Evolutionary conservation across 331 rosid species (phyloP), one percentile per base, ranked within the genome.

Genomic region (Rosa hybrid): DNA sequence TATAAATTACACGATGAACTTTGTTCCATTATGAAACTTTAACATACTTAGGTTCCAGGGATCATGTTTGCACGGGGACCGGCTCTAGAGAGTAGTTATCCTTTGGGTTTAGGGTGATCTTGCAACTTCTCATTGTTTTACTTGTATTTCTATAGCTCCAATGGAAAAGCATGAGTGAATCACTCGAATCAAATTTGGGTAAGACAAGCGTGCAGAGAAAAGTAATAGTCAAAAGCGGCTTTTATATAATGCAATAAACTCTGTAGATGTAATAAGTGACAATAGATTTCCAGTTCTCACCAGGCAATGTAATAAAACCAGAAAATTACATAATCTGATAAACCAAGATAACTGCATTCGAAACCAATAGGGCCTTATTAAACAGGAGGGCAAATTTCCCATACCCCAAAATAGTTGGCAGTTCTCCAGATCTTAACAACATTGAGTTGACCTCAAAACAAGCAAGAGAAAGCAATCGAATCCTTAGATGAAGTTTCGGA

Each of bases 401-500:
- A 68, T 50, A 25, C 67, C 50, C 74, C 39, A 77, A 82, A 71
- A 80, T 78, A 41, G 50, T 39, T 18, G 50, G 50, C 53, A 74
- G 74, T 71, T 80, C 3, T 81, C 84, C 73, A 84, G 79, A 84
- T 74, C 74, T 76, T 56, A 79, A 78, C 82, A 62, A 81, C 84
- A 72, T 68, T 79, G 49, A 49, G 71, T 76, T 64, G 62, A 70
- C 73, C 75, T 63, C 74, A 76, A 71, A 78, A 65, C 41, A 45
- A 20, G 48, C 45, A 75, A 63, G 38, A 14, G 25, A 23, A 38
- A 48, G 50, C 50, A 64, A 67, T 49, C 67, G 62, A 42, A 25
- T 68, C 83, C 82, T 87, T 54, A 92, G 68, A 95, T 83, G 87
- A 93, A 93, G 94, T 93, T 95, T 83, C 98, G 85, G 75, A 93